Conservation (phyloP, 2,329 filamentous ascomycete species). For the Didymella segeticola region DNA sequence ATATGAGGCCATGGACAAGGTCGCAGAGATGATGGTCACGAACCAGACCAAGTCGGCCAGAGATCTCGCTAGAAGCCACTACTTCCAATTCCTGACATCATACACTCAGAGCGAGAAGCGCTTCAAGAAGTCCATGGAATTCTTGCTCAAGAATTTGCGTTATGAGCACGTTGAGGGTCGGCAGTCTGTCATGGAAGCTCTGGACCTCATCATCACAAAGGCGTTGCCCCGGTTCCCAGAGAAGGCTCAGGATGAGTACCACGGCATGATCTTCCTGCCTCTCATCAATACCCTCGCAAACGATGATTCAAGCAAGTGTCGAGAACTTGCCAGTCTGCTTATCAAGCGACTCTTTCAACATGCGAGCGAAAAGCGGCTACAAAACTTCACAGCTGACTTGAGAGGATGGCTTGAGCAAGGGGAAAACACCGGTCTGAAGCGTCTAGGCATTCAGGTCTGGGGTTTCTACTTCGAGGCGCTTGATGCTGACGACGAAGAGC, state of each 20-base stretch:
- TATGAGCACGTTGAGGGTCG: slow-evolving; percentile 89
- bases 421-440: slow-evolving; percentile 72
- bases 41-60: slow-evolving; percentile 90
- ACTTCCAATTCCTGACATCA: slow-evolving; percentile 91
- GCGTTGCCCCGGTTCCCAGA: slow-evolving; percentile 64
- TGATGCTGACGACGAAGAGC: slow-evolving; percentile 58
- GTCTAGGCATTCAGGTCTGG: slow-evolving; percentile 80
- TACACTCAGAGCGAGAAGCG: slow-evolving; percentile 91
- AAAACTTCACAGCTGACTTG: slow-evolving; percentile 74
- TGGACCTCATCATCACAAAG: slow-evolving; percentile 86
- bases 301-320: slow-evolving; percentile 85
- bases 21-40: slow-evolving; percentile 88
- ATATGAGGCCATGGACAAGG: slow-evolving; percentile 87
- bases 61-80: slow-evolving; percentile 85
- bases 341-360: slow-evolving; percentile 81
- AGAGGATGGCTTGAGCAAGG: slow-evolving; percentile 78
- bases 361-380: slow-evolving; percentile 74
- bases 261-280: slow-evolving; percentile 82
- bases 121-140: slow-evolving; percentile 87
- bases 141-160: slow-evolving; percentile 87
- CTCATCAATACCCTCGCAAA: slow-evolving; percentile 86
- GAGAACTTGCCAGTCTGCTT: slow-evolving; percentile 78
- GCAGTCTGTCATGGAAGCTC: slow-evolving; percentile 89
- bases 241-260: slow-evolving; percentile 77
- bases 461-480: slow-evolving; percentile 77